Evolutionary conservation across 352 stramenopile species (phyloP), one percentile per base, ranked within the genome.

Genomic region (Phytophthora megakarya): DNA sequence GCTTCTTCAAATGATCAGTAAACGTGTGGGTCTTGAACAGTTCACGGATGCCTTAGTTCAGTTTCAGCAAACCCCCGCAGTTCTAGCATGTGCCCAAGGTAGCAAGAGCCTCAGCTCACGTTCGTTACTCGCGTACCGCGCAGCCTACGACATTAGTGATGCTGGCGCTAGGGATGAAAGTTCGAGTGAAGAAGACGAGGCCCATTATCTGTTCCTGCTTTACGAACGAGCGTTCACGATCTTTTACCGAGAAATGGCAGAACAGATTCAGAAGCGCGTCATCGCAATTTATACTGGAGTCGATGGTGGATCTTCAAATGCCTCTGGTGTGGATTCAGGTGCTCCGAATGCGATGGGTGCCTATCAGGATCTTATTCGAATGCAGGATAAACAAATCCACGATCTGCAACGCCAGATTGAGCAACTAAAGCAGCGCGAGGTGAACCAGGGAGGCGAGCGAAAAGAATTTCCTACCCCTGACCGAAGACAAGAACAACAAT

Each of bases 301-400:
- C 11, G 73, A 73, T 16, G 38, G 64, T 19, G 66, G 71, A 13
- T 44, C 56, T 39, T 21, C 40, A 21, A 35, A 43, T 37, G 43
- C 30, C 32, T 63, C 45, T 26, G 21, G 47, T 7, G 44, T 54
- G 7, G 52, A 72, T 22, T 57, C 63, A 16, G 53, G 57, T 13
- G 37, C 49, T 25, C 33, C 38, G 18, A 76, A 67, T 47, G 67
- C 79, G 12, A 69, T 84, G 10, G 61, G 68, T 26, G 81, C 84
- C 3, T 93, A 93, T 37, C 82, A 91, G 33, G 82, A 93, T 47
- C 72, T 93, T 23, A 93, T 93, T 51, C 81, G 85, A 5, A 88
- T 92, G 61, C 85, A 93, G 64, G 85, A 93, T 40, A 80, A 86
- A 45, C 78, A 91, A 35, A 78, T 93, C 42, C 70, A 85, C 6